Conservation (phyloP, 768 basidiomycete species). For the Leucosporidium creatinivorum region DNA sequence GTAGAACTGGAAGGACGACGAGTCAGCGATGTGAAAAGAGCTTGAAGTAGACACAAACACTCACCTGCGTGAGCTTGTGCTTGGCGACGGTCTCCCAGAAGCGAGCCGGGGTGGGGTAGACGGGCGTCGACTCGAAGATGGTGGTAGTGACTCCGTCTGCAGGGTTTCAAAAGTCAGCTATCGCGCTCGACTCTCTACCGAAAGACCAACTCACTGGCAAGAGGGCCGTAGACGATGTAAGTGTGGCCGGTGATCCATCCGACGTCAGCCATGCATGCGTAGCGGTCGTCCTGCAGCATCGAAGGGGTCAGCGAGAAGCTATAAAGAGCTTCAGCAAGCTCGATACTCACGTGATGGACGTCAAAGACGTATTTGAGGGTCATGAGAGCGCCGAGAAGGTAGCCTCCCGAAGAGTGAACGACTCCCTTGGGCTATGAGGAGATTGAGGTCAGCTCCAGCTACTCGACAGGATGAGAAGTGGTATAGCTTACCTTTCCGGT, state of each 20-base stretch:
- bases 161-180: no score
- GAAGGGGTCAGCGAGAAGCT: no score
- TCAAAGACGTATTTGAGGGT: constrained; percentile 98
- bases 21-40: neutral
- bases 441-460: constrained; percentile 54
- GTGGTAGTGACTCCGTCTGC: constrained; percentile 46
- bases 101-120: constrained; percentile 89
- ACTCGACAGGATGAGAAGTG: neutral
- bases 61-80: constrained; percentile 73
- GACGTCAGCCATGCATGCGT: constrained; percentile 97
- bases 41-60: constrained; percentile 37
- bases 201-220: constrained; percentile 44
- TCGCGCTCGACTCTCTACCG: neutral
- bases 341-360: constrained; percentile 57
- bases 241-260: constrained; percentile 83
- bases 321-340: no score
- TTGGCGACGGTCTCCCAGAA: constrained; percentile 96
- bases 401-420: constrained; percentile 56
- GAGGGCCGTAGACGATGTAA: constrained; percentile 93
- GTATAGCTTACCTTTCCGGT: constrained; percentile 22
- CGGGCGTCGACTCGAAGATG: constrained; percentile 92
- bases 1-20: constrained; percentile 69
- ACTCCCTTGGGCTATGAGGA: constrained; percentile 97
- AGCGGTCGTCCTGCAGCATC: constrained; percentile 59
- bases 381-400: constrained; percentile 81